A percentile compares a stretch with the other conserved stretches of the same genome.
Evolutionary conservation across 2,329 filamentous ascomycete genomes (phyloP).

Genomic region (Neobulgaria alba): DNA sequence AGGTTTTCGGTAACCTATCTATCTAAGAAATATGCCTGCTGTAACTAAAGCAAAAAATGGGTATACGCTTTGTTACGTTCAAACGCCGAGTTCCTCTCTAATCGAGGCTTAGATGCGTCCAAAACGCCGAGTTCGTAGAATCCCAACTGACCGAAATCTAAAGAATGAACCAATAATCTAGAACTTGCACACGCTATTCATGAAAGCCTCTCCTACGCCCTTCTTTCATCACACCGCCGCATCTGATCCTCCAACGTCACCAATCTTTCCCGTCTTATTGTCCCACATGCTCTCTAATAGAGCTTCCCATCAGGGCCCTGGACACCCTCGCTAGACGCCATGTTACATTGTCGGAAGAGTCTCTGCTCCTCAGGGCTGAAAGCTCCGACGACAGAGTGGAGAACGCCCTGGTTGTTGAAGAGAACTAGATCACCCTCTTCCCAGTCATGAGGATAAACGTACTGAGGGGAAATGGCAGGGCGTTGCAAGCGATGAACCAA

Average conservation of each 20-base stretch:
- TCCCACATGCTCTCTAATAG: constrained; percentile 15
- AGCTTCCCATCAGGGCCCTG: constrained; percentile 28
- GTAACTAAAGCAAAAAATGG: constrained; percentile 25
- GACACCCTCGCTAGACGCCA: constrained; percentile 51
- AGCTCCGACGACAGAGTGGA: constrained; percentile 68
- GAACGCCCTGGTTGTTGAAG: constrained; percentile 68
- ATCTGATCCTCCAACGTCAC: neutral
- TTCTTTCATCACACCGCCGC: no score
- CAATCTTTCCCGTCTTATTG: neutral
- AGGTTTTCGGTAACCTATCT: no score
- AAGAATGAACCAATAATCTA: no score
- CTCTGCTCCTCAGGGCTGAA: constrained; percentile 67
- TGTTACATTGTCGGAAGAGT: constrained; percentile 70
- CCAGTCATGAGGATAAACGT: constrained; percentile 71
- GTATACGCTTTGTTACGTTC: constrained; percentile 30
- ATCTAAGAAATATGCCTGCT: no score
- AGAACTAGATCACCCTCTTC: constrained; percentile 66
- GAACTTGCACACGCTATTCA: no score
- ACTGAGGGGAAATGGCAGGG: constrained; percentile 58
- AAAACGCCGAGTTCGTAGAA: constrained; percentile 29
- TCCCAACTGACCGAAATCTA: no score
- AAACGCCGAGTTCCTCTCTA: constrained; percentile 28
- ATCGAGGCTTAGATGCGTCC: constrained; percentile 28
- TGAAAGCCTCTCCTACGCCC: no score
- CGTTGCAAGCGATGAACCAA: constrained; percentile 65